Evolutionary conservation across 768 basidiomycete species (phyloP), one percentile per base, ranked within the genome.

Genomic region (Clitopilus hobsonii): DNA sequence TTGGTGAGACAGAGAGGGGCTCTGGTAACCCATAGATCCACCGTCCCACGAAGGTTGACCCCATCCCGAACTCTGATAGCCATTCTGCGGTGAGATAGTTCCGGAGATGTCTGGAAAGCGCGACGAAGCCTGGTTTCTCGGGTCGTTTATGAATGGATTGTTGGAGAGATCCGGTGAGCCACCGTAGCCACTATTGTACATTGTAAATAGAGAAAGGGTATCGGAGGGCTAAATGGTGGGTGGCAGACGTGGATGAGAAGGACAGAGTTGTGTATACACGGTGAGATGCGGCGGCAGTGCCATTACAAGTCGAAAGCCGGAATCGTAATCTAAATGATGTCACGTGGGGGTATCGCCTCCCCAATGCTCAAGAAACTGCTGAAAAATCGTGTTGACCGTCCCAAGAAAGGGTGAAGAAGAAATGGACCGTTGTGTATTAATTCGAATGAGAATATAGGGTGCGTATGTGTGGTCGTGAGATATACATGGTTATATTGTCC

Each of bases 111-210:
- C 85, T 29, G 89, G 89, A 61, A 77, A 91, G 56, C 89, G 82
- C 20, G 74, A 67, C 24, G 76, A 74, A 27, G 79, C n/a, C n/a
- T n/a, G 68, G 48, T 74, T 71, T 26, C 73, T 58, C 1, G 80
- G 74, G 58, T 81, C 80, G 48, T 77, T 73, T 62, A 84, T 71
- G 69, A 91, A 90, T 0, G 89, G 89, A 60, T 90, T 90, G 63
- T 87, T 91, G 50, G 74, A 73, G 56, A 75, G 53, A 26, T 67
- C 69, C 36, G 70, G 69, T n/a, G 72, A 20, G n/a, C 41, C 41
- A 14, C 68, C 69, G 58, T 77, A 80, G 18, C 69, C 71, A 56
- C 71, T 70, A 58, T 70, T 65, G 65, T 79, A 80, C 79, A 74
- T 79, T 60, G 54, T 53, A 49, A 51, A 41, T 27, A 47, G 56